Evolutionary conservation across 1,284 basidiomycete species (phyloP).

Genomic region (Puccinia hordei): DNA sequence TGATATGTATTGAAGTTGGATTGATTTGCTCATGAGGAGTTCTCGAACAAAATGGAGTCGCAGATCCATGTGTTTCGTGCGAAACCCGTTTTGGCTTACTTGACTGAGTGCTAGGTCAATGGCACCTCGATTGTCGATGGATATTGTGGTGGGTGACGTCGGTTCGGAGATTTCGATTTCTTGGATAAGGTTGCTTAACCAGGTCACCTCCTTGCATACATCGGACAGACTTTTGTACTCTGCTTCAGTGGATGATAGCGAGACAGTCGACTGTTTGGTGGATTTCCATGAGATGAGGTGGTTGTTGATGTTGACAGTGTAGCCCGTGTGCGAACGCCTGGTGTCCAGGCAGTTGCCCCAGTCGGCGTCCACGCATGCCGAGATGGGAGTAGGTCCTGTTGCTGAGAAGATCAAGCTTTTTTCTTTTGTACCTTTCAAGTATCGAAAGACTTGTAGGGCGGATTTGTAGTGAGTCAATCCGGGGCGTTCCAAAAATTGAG

Average conservation of each 20-base stretch:
- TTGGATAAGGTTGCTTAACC: not conserved
- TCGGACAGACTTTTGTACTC: not conserved
- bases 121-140: not conserved
- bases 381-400: not conserved
- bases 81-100: not conserved
- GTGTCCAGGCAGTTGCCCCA: constrained; percentile 7
- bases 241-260: not conserved
- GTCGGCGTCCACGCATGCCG: not conserved
- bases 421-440: not conserved
- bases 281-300: constrained; percentile 17
- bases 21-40: too few species aligned
- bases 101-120: not conserved
- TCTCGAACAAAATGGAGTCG: not conserved
- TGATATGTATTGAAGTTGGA: not conserved
- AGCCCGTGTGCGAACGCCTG: not conserved
- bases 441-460: not conserved
- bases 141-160: not conserved
- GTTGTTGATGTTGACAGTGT: too few species aligned
- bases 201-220: not conserved
- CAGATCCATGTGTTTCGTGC: not conserved
- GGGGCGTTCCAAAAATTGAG: not conserved
- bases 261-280: not conserved
- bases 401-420: not conserved
- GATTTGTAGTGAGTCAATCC: not conserved
- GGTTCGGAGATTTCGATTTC: not conserved